These are phyloP conservation scores for Scheffersomyces parashehatae DNA, from an alignment of 1,139 yeast genomes.

Conservation along the genomic window DNA sequence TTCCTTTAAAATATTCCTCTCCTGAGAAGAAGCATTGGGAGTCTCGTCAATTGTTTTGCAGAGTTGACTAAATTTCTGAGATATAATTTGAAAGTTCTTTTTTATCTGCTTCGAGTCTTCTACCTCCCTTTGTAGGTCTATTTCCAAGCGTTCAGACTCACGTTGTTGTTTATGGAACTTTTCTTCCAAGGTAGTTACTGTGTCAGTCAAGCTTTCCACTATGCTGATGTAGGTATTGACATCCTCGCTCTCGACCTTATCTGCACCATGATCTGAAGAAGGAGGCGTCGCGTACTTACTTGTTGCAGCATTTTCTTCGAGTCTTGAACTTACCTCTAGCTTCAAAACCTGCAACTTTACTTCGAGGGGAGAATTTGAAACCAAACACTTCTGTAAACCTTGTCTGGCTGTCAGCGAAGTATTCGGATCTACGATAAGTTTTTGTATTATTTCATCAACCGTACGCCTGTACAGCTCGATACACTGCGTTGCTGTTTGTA, in stretches of 20 bases:
- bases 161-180: slow-evolving; percentile 24
- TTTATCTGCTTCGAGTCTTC: slow-evolving; percentile 23
- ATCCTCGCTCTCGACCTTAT: slow-evolving; percentile 8
- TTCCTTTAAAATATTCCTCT: slow-evolving; percentile 11
- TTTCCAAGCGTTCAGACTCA: slow-evolving; percentile 22
- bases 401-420: slow-evolving; percentile 19
- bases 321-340: slow-evolving; percentile 19
- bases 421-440: slow-evolving; percentile 19
- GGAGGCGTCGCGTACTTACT: slow-evolving; percentile 1
- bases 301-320: slow-evolving; percentile 7
- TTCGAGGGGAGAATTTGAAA: slow-evolving; percentile 17
- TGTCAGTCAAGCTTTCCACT: slow-evolving; percentile 13
- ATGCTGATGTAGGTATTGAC: slow-evolving; percentile 16
- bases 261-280: background rate
- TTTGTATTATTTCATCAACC: slow-evolving; percentile 24
- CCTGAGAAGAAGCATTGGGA: slow-evolving; percentile 10
- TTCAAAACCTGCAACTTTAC: slow-evolving; percentile 26
- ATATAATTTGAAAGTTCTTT: slow-evolving; percentile 18
- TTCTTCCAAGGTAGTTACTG: slow-evolving; percentile 21
- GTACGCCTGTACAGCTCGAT: slow-evolving; percentile 17
- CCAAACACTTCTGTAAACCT: slow-evolving; percentile 19
- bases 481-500: slow-evolving; percentile 15
- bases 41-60: slow-evolving; percentile 14
- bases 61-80: slow-evolving; percentile 20
- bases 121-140: slow-evolving; percentile 23